phyloP scores from a whole-genome alignment of 345 rosid species.

The Linum lewisii region DNA sequence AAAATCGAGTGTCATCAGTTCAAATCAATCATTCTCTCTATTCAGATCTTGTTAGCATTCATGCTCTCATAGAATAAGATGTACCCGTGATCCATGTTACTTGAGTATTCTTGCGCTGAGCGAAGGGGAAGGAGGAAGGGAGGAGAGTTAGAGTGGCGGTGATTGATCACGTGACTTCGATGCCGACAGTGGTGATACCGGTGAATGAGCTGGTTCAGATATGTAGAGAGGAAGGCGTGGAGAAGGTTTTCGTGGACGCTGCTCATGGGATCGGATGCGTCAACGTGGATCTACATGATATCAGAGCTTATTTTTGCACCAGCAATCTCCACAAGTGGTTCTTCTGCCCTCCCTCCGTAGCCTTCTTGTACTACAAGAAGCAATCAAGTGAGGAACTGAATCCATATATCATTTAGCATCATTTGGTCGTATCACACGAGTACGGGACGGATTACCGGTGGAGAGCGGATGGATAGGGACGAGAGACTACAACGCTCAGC shows the following conservation, averaged over 20 bases:
- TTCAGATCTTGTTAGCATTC: too few species aligned
- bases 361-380: conserved; percentile 67
- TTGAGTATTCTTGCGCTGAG: too few species aligned
- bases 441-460: conserved; percentile 79
- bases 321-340: conserved; percentile 93
- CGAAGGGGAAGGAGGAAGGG: conserved; percentile 61
- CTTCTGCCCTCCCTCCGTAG: conserved; percentile 82
- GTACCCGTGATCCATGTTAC: too few species aligned
- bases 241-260: conserved; percentile 82
- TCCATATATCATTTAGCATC: conserved; percentile 42
- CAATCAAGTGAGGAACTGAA: too few species aligned
- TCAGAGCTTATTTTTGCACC: conserved; percentile 84
- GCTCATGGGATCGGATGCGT: conserved; percentile 91
- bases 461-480: conserved; percentile 96
- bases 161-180: conserved; percentile 87
- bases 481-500: conserved; percentile 80
- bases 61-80: too few species aligned
- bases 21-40: too few species aligned
- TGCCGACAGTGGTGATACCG: conserved; percentile 85
- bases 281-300: conserved; percentile 72
- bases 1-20: too few species aligned
- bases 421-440: conserved; percentile 86
- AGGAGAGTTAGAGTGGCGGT: conserved; percentile 67
- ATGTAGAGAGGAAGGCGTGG: conserved; percentile 84
- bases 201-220: conserved; percentile 68